Evolutionary conservation across 2,329 filamentous ascomycete genomes (phyloP), one percentile per base, ranked within the genome.

Genomic region (Claviceps cyperi): DNA sequence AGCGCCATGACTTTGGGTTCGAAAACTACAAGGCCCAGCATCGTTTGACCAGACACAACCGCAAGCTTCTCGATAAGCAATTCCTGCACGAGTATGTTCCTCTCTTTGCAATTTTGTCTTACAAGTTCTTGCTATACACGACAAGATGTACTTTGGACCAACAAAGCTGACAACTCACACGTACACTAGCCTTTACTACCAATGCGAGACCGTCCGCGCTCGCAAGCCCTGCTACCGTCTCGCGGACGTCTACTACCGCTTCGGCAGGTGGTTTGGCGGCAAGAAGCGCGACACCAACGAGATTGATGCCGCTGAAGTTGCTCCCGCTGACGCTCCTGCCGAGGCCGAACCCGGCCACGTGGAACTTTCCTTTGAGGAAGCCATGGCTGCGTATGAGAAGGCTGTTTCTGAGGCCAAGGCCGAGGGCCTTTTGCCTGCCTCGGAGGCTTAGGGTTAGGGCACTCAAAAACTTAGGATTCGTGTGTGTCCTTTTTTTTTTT

Each of bases 1-100:
- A 73, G 52, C 72, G 76, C 6, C 76, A 80, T 52, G 76, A 79
- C 56, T 79, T 79, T 58, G 75, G 74, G 1, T 76, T 76, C 58
- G 62, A 67, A 17, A 79, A 80, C 62, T 78, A 69, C 59, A 72
- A 73, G 48, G 51, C 48, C 1, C 74, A 78, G 56, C 60, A 49
- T 2, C 69, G 75, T 2, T 76, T 78, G 59, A 70, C 65, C 3
- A 59, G 63, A 6, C 59, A 54, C 6, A 62, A 59, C 49, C 73
- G 72, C 57, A 49, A 59, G n/a, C 60, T 53, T 4, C 72, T 79
- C 41, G 75, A 79, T 48, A 56, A 60, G 46, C 71, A 74, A n/a
- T 77, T 79, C 58, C 69, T 66, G 56, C 55, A 36, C 0, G 71
- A 74, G 67, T 70, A 48, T 47, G 67, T 60, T 3, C 14, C 28